phyloP scores from a whole-genome alignment of 139 green algal genomes.

The Volvox africanus region DNA sequence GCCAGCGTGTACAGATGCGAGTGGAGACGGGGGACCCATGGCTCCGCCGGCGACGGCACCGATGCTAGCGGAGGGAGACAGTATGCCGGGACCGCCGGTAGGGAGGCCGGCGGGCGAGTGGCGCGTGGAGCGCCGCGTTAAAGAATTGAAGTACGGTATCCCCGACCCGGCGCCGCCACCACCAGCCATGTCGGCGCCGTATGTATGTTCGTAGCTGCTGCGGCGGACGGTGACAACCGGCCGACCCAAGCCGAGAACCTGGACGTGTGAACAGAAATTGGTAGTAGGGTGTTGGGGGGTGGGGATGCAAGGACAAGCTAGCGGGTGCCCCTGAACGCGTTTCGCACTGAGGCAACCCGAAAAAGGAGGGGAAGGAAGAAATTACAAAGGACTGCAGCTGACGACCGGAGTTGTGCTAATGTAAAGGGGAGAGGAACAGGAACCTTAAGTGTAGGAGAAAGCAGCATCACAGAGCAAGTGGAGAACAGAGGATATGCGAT shows the following conservation, averaged over 20 bases:
- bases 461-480: too few species aligned
- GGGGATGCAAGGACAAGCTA: too few species aligned
- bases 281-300: too few species aligned
- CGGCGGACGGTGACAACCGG: conserved; percentile 11
- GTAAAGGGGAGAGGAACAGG: too few species aligned
- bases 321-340: too few species aligned
- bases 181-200: not conserved
- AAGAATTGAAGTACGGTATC: conserved; percentile 6
- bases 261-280: not conserved
- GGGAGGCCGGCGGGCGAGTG: not conserved
- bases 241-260: conserved; percentile 20
- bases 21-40: not conserved
- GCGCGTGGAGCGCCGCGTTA: not conserved
- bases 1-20: not conserved
- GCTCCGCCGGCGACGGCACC: not conserved
- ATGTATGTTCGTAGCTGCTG: not conserved
- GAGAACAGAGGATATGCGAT: too few species aligned
- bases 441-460: too few species aligned
- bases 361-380: too few species aligned
- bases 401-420: too few species aligned
- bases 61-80: not conserved
- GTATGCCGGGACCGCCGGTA: not conserved
- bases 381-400: too few species aligned
- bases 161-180: not conserved
- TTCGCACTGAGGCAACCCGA: too few species aligned